phyloP scores from a whole-genome alignment of 2,329 filamentous ascomycete genomes.

The Helotiales sp. region DNA sequence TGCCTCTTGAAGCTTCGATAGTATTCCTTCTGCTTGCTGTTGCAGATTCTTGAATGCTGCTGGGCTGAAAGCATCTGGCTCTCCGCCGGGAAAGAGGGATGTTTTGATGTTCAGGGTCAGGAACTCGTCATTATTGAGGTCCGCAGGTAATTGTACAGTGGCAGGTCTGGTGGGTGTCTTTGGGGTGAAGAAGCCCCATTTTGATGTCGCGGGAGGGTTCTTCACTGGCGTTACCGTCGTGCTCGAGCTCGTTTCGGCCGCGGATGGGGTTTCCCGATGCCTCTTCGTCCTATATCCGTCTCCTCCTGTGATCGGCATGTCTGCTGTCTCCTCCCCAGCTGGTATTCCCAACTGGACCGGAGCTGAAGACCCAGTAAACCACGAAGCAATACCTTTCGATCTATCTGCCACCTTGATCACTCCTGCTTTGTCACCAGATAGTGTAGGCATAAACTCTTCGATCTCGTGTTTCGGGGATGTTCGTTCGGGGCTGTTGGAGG shows the following conservation, averaged over 20 bases:
- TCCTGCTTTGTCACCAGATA: conserved; percentile 31
- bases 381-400: conserved; percentile 28
- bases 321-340: conserved; percentile 15
- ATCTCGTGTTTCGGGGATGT: conserved; percentile 13
- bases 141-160: conserved; percentile 26
- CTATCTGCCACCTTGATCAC: conserved; percentile 27
- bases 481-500: conserved; percentile 17
- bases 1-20: conserved; percentile 57
- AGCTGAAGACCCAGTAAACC: conserved; percentile 32
- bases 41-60: conserved; percentile 62
- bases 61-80: conserved; percentile 55
- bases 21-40: conserved; percentile 53
- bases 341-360: conserved; percentile 26
- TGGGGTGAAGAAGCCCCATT: conserved; percentile 27
- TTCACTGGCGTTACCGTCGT: conserved; percentile 7
- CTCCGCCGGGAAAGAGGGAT: conserved; percentile 51
- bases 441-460: conserved; percentile 29
- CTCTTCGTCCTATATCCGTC: conserved; percentile 24
- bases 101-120: conserved; percentile 55
- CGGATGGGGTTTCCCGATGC: conserved; percentile 18
- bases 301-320: conserved; percentile 9
- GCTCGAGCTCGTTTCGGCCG: conserved; percentile 10
- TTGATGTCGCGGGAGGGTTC: conserved; percentile 7
- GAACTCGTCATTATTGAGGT: conserved; percentile 49
- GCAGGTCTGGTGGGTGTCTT: conserved; percentile 24